Evolutionary conservation across 1,284 basidiomycete species (phyloP).

Genomic region (Inonotus obliquus): DNA sequence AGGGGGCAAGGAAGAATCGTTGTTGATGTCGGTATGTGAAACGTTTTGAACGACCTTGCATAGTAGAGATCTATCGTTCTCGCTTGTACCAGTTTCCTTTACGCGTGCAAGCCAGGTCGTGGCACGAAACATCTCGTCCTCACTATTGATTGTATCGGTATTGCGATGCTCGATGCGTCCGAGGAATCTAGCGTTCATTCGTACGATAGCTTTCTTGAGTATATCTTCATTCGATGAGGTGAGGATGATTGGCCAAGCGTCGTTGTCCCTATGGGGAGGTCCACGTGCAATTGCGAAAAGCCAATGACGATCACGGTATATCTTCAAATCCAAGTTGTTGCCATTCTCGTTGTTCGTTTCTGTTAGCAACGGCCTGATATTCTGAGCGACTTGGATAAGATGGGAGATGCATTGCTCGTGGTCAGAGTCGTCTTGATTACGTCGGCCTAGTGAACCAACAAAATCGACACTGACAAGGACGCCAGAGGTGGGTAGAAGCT

Average conservation of each 20-base stretch:
- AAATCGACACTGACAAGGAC: slow-evolving; percentile 53
- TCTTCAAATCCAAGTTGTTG: slow-evolving; percentile 8
- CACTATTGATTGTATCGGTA: slow-evolving; percentile 2
- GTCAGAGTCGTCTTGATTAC: neutral
- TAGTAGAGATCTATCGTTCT: slow-evolving; percentile 35
- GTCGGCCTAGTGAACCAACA: slow-evolving; percentile 42
- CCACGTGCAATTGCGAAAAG: slow-evolving; percentile 55
- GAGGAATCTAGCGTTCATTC: slow-evolving; percentile 59
- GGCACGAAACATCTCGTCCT: neutral
- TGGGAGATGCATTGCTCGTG: slow-evolving; percentile 43
- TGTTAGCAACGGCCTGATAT: slow-evolving; percentile 36
- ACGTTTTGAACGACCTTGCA: slow-evolving; percentile 55
- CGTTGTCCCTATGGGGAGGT: slow-evolving; percentile 28
- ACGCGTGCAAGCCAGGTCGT: slow-evolving; percentile 8
- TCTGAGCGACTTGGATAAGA: slow-evolving; percentile 45
- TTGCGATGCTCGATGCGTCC: slow-evolving; percentile 39
- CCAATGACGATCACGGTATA: slow-evolving; percentile 26
- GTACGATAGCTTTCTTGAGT: slow-evolving; percentile 57
- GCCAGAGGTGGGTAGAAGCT: slow-evolving; percentile 36
- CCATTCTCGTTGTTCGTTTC: slow-evolving; percentile 24
- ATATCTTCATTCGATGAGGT: slow-evolving; percentile 48
- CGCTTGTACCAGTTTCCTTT: slow-evolving; percentile 30
- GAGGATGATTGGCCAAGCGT: slow-evolving; percentile 41
- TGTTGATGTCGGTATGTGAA: slow-evolving; percentile 37
- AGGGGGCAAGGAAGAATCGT: slow-evolving; percentile 57